These are phyloP conservation scores for Epithemia pelagica DNA, from an alignment of 108 stramenopile species.

Conservation along the genomic window DNA sequence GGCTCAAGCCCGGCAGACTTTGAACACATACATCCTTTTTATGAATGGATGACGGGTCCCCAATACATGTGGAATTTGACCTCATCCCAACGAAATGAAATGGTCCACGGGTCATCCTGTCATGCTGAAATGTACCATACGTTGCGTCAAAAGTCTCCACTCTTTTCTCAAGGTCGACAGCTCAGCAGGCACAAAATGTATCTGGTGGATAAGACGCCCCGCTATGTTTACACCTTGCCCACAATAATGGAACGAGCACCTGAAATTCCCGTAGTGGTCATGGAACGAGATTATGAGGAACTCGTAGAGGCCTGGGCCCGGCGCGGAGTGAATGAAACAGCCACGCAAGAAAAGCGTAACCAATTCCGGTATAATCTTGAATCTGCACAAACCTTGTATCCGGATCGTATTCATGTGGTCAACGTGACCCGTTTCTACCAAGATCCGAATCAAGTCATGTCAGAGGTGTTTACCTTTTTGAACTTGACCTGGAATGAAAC, in stretches of 20 bases:
- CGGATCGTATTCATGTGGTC: conserved; percentile 1
- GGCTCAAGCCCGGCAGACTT: conserved; percentile 3
- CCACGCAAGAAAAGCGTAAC: background rate
- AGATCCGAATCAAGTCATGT: background rate
- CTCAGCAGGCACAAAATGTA: background rate
- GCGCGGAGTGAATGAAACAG: background rate
- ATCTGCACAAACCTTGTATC: background rate
- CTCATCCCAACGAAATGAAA: background rate
- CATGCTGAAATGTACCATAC: conserved; percentile 10
- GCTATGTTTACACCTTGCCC: background rate
- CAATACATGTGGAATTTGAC: background rate
- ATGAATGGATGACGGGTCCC: conserved; percentile 2
- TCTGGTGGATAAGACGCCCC: conserved; percentile 9
- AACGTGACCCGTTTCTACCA: conserved; percentile 3
- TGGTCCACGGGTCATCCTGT: background rate
- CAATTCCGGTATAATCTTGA: background rate
- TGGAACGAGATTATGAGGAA: background rate
- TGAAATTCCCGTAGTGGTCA: conserved; percentile 7
- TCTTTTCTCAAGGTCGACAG: too few relatives aligned
- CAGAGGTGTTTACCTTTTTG: conserved; percentile 6
- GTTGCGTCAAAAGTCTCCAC: background rate
- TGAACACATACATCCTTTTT: background rate
- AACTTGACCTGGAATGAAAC: conserved; percentile 1
- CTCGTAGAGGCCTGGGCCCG: background rate
- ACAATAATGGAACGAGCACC: background rate